Evolutionary conservation across 2,329 filamentous ascomycete species (phyloP).

Genomic region (Sclerotinia spermophila): DNA sequence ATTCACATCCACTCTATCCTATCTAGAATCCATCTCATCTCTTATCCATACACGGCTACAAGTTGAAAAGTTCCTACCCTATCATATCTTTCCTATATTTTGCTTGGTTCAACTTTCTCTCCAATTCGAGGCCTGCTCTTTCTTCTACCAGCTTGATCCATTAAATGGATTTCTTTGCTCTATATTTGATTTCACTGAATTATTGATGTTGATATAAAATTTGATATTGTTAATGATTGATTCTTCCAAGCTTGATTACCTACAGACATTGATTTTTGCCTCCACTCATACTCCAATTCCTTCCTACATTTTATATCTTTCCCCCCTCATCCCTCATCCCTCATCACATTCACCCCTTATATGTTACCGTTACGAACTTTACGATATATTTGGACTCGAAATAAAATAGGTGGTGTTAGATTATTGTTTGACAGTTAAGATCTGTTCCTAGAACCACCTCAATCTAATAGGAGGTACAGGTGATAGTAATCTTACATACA

Average conservation of each 20-base stretch:
- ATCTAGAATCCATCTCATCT: no score
- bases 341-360: not conserved
- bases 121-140: not conserved
- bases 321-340: not conserved
- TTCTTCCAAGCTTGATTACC: no score
- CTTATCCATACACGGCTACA: not conserved
- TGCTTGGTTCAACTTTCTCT: not conserved
- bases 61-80: not conserved
- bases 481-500: not conserved
- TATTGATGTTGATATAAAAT: not conserved
- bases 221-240: no score
- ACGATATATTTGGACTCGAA: not conserved
- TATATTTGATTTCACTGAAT: not conserved
- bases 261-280: no score
- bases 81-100: not conserved
- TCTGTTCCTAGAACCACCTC: not conserved
- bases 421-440: not conserved
- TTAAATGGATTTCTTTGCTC: not conserved
- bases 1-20: no score
- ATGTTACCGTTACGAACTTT: not conserved
- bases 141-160: not conserved
- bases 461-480: not conserved
- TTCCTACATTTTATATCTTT: not conserved
- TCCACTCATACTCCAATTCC: not conserved
- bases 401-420: not conserved